These are phyloP conservation scores for Yarrowia deformans DNA, from an alignment of 805 yeast species.

Conservation along the genomic window DNA sequence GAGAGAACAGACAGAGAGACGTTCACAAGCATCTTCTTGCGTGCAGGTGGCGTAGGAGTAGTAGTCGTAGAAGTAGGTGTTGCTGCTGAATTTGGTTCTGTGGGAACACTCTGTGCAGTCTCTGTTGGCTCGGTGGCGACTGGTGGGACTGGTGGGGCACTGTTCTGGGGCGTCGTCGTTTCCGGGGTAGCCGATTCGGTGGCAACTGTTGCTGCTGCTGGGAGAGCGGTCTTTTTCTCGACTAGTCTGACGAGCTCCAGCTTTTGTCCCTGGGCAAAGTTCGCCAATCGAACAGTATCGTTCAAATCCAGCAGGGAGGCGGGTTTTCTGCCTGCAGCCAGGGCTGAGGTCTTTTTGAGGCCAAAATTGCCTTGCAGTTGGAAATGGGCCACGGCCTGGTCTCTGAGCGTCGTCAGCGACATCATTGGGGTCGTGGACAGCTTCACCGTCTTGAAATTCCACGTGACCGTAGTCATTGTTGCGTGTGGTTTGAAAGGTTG, in stretches of 20 bases:
- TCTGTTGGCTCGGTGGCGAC: conserved; percentile 4
- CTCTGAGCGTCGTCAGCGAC: conserved; percentile 3
- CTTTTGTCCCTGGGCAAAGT: conserved; percentile 43
- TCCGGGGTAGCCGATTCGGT: background rate
- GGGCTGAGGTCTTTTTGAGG: conserved; percentile 17
- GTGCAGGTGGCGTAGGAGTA: background rate
- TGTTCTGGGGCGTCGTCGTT: background rate
- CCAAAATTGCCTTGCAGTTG: conserved; percentile 31
- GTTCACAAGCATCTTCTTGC: conserved; percentile 21
- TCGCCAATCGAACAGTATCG: conserved; percentile 42
- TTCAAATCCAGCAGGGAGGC: conserved; percentile 41
- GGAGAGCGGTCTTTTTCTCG: background rate
- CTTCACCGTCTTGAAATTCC: conserved; percentile 32
- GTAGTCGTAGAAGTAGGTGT: background rate
- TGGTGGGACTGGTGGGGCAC: conserved; percentile 13
- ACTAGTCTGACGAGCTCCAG: conserved; percentile 43
- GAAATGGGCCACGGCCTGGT: conserved; percentile 29
- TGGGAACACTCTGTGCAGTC: background rate
- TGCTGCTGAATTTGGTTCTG: background rate
- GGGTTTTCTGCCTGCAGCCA: conserved; percentile 39
- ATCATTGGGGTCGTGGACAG: conserved; percentile 30
- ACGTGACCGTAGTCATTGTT: conserved; percentile 31
- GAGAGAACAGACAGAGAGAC: conserved; percentile 42
- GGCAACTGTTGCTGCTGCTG: background rate
- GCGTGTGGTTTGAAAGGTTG: background rate